Evolutionary conservation across 2,329 filamentous ascomycete species (phyloP), one percentile per base, ranked within the genome.

Genomic region (Talaromyces albobiverticillius): DNA sequence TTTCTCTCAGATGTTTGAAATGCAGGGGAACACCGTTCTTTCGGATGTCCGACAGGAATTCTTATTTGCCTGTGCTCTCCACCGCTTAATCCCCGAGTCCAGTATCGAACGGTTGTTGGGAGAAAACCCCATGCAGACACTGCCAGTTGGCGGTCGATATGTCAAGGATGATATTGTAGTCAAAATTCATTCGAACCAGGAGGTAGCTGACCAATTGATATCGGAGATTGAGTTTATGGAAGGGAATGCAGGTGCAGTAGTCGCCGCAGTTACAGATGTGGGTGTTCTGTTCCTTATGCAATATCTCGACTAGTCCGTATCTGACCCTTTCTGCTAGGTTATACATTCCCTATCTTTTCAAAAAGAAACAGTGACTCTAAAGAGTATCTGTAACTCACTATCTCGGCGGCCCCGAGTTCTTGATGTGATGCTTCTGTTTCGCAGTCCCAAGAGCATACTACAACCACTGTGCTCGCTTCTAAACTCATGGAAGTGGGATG

Each of bases 171-270:
- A 85, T 26, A 76, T 99, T 11, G 82, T 96, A 0, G 80, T 84
- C 46, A 86, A 94, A 65, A 96, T 91, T 59, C 81, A 87, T 46
- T 81, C 82, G 10, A 90, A 95, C 60, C 83, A 86, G 0, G 88
- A 90, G 57, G 84, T 86, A 59, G 84, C 89, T 1, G 88, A 91
- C 60, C 82, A 85, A 41, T 78, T 95, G 29, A 83, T 96, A 38
- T 82, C 85, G 36, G 90, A 95, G 63, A 78, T 99, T 22, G 90
- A 96, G 54, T 87, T 87, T 48, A 91, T 94, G 81, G 90, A 95
- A 64, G 93, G 93, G 1, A 96, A 96, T 68, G 90, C 90, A 2
- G 90, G 89, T 2, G 90, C 90, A 2, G 89, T 95, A 16, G 88
- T 88, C 48, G 85, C 87, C 57, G 92, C 91, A 2, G 77, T 92